Percentiles rank a stretch among this genome's conserved stretches.
phyloP scores from a whole-genome alignment of 2,329 filamentous ascomycete species.

The Rutstroemia sp. region DNA sequence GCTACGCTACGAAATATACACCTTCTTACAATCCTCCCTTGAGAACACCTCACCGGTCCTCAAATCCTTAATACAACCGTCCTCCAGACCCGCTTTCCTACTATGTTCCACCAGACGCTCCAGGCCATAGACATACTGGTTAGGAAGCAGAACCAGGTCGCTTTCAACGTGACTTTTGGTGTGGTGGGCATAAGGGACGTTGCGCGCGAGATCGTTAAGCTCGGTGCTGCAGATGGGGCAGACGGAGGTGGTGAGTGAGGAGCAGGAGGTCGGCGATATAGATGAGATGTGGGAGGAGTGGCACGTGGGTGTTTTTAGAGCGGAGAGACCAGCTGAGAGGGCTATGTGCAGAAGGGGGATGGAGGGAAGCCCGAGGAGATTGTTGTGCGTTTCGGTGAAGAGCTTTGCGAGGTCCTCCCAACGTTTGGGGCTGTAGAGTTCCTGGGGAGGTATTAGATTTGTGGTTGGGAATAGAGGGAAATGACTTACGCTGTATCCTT shows the following conservation, averaged over 20 bases:
- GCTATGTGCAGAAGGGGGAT: slow-evolving; percentile 85
- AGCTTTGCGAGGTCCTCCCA: slow-evolving; percentile 72
- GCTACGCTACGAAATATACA: slow-evolving; percentile 67
- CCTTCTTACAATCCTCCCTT: slow-evolving; percentile 64
- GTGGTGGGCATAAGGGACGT: slow-evolving; percentile 91
- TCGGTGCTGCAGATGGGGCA: slow-evolving; percentile 96
- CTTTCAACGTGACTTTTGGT: slow-evolving; percentile 88
- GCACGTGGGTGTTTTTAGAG: slow-evolving; percentile 91
- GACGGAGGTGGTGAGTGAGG: slow-evolving; percentile 49
- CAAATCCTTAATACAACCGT: slow-evolving; percentile 67
- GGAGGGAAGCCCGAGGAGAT: slow-evolving; percentile 72
- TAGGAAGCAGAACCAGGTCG: slow-evolving; percentile 80
- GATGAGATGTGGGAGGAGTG: slow-evolving; percentile 47
- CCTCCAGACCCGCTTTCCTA: slow-evolving; percentile 64
- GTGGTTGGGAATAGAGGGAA: not conserved
- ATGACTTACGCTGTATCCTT: slow-evolving; percentile 40
- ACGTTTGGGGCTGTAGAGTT: slow-evolving; percentile 64
- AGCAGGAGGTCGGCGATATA: slow-evolving; percentile 26
- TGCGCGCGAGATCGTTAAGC: slow-evolving; percentile 80
- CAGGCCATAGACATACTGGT: slow-evolving; percentile 76
- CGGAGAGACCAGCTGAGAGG: slow-evolving; percentile 82
- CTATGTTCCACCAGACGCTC: slow-evolving; percentile 69
- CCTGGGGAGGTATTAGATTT: slow-evolving; percentile 33
- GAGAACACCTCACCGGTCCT: slow-evolving; percentile 64
- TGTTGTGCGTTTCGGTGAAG: slow-evolving; percentile 82